Evolutionary conservation across 768 basidiomycete genomes (phyloP), one percentile per base, ranked within the genome.

Genomic region (Trametes cingulata): DNA sequence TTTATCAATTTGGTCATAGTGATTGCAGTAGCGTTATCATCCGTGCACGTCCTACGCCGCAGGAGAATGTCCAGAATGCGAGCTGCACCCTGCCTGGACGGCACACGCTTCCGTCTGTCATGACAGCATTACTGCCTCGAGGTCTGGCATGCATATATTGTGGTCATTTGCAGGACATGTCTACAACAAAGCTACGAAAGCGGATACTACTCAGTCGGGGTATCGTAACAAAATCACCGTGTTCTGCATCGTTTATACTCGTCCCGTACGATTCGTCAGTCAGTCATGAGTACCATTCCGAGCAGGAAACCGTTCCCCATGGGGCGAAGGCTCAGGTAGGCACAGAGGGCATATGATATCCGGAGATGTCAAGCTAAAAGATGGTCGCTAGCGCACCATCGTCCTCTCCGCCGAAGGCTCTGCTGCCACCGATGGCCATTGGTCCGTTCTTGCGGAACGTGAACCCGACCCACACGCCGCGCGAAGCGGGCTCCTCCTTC

Each of bases 391-490:
- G 54, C 4, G 69, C 65, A 35, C 68, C 72, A 39, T 64, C 68
- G 40, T 75, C 75, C 22, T 64, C 62, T 13, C 60, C 67, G 10
- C 64, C 69, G 20, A 72, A 73, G 48, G 77, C 76, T 63, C 79
- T 82, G 8, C 77, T 73, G 9, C 86, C 52, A 4, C 56, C 61
- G 13, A 63, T 50, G 14, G 61, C 61, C 52, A 63, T 84, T 10
- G 87, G 87, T 8, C 90, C 89, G 71, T 92, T 92, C 76, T 92
- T 93, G 29, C 91, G 91, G 76, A 93, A 94, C 2, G 92, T 93
- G 68, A 94, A 94, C 3, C 92, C 92, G 53, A 93, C 92, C 92
- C 92, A 93, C 42, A 93, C 90, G 5, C 92, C 92, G 48, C 92
- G 77, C 2, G 80, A 72, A 66, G 82, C 76, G 3, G 80, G 73